Evolutionary conservation across 176 grass and related monocot species (phyloP), one percentile per base, ranked within the genome.

Genomic region (Zoysia japonica): DNA sequence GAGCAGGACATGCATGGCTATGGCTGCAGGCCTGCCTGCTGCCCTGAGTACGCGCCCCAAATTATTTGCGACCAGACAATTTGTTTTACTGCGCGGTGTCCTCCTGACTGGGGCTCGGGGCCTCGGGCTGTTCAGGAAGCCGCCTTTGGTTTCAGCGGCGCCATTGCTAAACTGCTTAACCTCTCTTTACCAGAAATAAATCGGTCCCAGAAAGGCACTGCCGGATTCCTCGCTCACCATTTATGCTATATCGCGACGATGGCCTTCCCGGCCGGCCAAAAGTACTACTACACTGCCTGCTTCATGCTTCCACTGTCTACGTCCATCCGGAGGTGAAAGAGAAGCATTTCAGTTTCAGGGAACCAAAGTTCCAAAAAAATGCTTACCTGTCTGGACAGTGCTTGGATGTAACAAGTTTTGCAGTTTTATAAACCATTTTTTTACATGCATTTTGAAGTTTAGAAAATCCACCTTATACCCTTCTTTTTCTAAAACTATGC

Each of bases 21-120:
- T 28, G 28, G 45, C 59, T 28, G 56, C 55, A 15, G n/a, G 13
- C n/a, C n/a, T 9, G 45, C 45, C 20, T 28, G 19, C 57, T 35
- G 57, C 57, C 8, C 8, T 3, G 20, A n/a, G 47, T 55, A 40
- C 36, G 17, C 14, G 15, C 20, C 57, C 76, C 76, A 84, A 84
- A 80, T 84, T 80, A 80, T 84, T 80, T 17, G 70, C 60, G 70
- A 64, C 46, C 41, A 73, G 80, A 84, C 71, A 84, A 79, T 72
- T 84, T 65, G 81, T 65, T 65, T 84, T 54, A 79, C 68, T 76
- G 55, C 64, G 28, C 12, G 67, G 68, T 73, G 50, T 68, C 73
- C 60, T 78, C 44, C 28, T 28, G 28, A 28, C 28, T 28, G 28
- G 28, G 28, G 28, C 28, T 28, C 28, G 28, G 28, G 28, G 28